A percentile compares a stretch with the other conserved stretches of the same genome.
Evolutionary conservation across 257 asterid species (phyloP).

Genomic region (Solanum chiquidenum): DNA sequence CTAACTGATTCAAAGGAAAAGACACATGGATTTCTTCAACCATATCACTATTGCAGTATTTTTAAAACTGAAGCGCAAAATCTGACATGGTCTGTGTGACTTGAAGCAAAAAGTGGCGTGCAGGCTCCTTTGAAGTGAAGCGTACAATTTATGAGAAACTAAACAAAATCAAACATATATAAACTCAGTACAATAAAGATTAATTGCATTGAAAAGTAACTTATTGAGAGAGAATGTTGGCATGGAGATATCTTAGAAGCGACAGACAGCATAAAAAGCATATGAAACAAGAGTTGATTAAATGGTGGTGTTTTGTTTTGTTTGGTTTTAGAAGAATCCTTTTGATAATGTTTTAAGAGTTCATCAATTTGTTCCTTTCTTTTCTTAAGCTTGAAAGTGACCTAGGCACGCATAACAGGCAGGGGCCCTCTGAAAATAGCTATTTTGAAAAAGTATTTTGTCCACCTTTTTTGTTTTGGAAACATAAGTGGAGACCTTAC

Average conservation of each 20-base stretch:
- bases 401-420: background rate
- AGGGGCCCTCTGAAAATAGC: background rate
- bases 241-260: background rate
- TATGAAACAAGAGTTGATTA: background rate
- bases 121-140: background rate
- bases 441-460: background rate
- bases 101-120: background rate
- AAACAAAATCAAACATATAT: background rate
- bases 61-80: background rate
- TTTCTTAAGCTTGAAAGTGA: background rate
- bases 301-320: background rate
- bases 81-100: background rate
- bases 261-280: background rate
- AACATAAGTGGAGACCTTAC: background rate
- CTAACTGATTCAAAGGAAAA: background rate
- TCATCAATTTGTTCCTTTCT: background rate
- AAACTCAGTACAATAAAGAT: background rate
- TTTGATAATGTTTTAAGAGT: background rate
- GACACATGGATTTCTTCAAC: background rate
- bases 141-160: background rate
- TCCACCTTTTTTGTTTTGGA: background rate
- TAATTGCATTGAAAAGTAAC: background rate
- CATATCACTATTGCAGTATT: background rate
- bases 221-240: background rate
- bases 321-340: background rate